Base-by-base conservation (phyloP, 2,329 filamentous ascomycete genomes). In the Lecanicillium sp. region DNA sequence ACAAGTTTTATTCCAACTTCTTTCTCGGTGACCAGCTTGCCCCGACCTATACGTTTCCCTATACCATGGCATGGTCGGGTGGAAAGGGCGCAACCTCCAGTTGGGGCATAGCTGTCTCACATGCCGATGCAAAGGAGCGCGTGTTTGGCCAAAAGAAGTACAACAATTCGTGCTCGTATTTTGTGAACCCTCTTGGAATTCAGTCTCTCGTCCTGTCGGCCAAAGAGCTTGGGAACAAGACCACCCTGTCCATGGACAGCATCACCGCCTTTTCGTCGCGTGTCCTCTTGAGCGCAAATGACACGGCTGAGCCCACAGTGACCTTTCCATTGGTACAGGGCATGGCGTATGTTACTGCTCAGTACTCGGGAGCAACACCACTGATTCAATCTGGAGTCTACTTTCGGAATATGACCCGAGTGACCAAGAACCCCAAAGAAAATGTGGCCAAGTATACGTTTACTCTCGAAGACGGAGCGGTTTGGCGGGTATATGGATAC, bases 241-340 rank as follows among this genome's bases (percentile, higher is more conserved):
- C 85, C 0, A 58, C 64, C 6, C 52, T 83, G 20, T 74, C 72
- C 0, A 68, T 57, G 12, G 68, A 75, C 56, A 65, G 60, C 48
- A 58, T 72, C 47, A 80, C 67, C 41, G 75, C 68, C 37, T 81
- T 67, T 53, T 84, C 67, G 27, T 73, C 63, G 12, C 78, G 86
- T 45, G 77, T 87, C 33, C 81, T 84, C 32, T 66, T 96, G 22
- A 71, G 65, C 36, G 68, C 71, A 3, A 63, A 68, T 16, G 53
- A 58, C n/a, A 65, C 65, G 3, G 68, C 71, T 7, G 57, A 67
- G 2, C 73, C 82, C 1, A 67, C 73, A 2, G 71, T 96, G 15
- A 81, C 76, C 0, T 87, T 94, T 47, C 88, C 89, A 0, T 55
- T 95, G 7, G 78, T 94, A 0, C 90, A 96, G 54, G 92, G 92